A percentile compares a stretch with the other conserved stretches of the same genome.
These are phyloP conservation scores for Citrullus colocynthis DNA, from an alignment of 306 rosid species.

Conservation along the genomic window DNA sequence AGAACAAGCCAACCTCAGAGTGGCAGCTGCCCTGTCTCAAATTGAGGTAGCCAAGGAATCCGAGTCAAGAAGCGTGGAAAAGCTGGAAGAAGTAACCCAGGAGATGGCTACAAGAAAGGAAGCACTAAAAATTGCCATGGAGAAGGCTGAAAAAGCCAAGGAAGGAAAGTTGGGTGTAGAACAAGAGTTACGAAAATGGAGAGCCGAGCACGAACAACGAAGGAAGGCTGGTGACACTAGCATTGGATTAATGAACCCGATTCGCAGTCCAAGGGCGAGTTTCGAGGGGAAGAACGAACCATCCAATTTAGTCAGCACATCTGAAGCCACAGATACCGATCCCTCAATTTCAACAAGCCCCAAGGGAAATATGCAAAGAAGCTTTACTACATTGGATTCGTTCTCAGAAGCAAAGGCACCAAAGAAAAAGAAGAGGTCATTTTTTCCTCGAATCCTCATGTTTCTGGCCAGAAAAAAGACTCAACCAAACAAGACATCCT, in stretches of 20 bases:
- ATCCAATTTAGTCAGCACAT: conserved; percentile 15
- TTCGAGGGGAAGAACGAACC: conserved; percentile 49
- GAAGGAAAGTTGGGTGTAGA: conserved; percentile 95
- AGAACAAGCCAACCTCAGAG: conserved; percentile 69
- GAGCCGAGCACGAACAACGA: conserved; percentile 78
- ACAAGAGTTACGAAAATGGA: conserved; percentile 90
- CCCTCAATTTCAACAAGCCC: conserved; percentile 44
- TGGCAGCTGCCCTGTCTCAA: conserved; percentile 59
- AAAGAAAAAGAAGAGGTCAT: conserved; percentile 65
- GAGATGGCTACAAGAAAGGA: conserved; percentile 71
- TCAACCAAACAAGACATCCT: conserved; percentile 29
- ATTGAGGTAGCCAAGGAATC: conserved; percentile 71
- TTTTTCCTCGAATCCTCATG: conserved; percentile 81
- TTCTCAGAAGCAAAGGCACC: conserved; percentile 45
- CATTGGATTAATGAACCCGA: conserved; percentile 32
- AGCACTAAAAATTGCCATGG: conserved; percentile 66
- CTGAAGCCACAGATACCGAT: conserved; percentile 14
- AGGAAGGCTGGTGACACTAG: conserved; percentile 56
- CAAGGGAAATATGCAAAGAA: conserved; percentile 15
- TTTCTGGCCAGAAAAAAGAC: conserved; percentile 61
- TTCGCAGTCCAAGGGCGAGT: conserved; percentile 57
- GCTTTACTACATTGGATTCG: conserved; percentile 23
- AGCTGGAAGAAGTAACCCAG: conserved; percentile 61
- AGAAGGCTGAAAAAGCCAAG: conserved; percentile 89
- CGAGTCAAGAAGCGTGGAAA: conserved; percentile 64